These are phyloP conservation scores for Ramaria rubella DNA, from an alignment of 768 basidiomycete species.

Conservation along the genomic window DNA sequence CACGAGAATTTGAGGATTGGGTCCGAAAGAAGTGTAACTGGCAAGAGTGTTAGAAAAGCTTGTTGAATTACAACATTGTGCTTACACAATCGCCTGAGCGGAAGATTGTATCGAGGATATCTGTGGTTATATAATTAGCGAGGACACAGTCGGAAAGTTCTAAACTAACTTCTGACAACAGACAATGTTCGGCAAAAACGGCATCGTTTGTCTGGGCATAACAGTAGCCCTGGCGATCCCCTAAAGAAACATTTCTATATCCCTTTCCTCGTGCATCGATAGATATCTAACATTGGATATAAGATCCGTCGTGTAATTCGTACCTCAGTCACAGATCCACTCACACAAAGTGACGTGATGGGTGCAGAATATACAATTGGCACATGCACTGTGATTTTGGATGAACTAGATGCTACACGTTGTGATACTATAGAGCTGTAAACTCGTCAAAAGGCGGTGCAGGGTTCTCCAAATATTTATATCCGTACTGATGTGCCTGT, in stretches of 20 bases:
- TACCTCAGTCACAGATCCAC: not conserved
- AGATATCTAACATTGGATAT: not conserved
- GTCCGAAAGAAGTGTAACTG: slow-evolving; percentile 43
- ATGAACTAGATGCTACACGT: not conserved
- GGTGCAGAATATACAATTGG: not conserved
- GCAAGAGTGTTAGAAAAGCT: not conserved
- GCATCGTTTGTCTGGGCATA: not conserved
- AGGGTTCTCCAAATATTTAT: not conserved
- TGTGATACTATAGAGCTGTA: not conserved
- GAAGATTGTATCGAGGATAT: slow-evolving; percentile 3
- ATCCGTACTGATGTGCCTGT: not conserved
- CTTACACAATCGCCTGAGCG: not conserved
- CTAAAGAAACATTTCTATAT: not conserved
- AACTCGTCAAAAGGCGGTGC: not conserved
- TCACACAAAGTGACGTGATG: slow-evolving; percentile 2
- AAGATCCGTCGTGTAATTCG: no score
- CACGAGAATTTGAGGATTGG: slow-evolving; percentile 43
- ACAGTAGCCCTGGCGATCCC: slow-evolving; percentile 3
- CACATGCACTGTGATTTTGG: not conserved
- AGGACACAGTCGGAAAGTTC: no score
- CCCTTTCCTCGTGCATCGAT: not conserved
- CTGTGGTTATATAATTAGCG: not conserved
- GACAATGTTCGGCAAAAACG: not conserved
- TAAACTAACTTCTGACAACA: not conserved
- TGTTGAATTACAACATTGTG: not conserved